Percentiles rank a stretch among this genome's conserved stretches.
Conservation (phyloP, 768 basidiomycete genomes). For the Hypsizygus marmoreus region DNA sequence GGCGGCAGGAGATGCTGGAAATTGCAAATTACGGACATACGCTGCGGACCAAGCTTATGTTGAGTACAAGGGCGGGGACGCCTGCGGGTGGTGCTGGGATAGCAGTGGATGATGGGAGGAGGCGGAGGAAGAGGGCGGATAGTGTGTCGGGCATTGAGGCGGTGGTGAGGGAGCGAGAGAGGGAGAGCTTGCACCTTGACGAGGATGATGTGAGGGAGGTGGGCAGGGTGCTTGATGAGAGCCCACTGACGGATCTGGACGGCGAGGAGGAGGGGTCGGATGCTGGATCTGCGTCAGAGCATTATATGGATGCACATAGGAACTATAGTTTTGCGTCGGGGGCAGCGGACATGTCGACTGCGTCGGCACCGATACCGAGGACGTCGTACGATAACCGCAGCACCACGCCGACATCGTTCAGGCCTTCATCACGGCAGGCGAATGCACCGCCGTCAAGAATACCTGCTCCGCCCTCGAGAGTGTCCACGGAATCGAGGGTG, state of each 20-base stretch:
- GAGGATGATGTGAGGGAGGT: conserved; percentile 48
- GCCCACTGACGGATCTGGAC: conserved; percentile 75
- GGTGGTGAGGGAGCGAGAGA: conserved; percentile 50
- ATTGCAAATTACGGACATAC: conserved; percentile 84
- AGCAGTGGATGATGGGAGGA: conserved; percentile 24
- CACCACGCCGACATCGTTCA: conserved; percentile 42
- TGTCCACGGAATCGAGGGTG: conserved; percentile 49
- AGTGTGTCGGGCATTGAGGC: conserved; percentile 59
- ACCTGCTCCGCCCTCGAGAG: conserved; percentile 41
- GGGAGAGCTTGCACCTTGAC: conserved; percentile 71
- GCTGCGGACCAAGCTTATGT: conserved; percentile 36
- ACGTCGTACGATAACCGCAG: conserved; percentile 35
- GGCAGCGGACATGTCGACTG: conserved; percentile 20
- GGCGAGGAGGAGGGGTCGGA: conserved; percentile 48
- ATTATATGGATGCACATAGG: conserved; percentile 23
- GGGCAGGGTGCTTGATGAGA: conserved; percentile 72
- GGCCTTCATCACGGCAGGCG: conserved; percentile 34
- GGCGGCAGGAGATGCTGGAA: conserved; percentile 81
- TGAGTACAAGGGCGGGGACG: conserved; percentile 20
- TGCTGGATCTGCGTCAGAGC: conserved; percentile 32
- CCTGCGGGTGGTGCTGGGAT: too few species aligned
- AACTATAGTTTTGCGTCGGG: conserved; percentile 27
- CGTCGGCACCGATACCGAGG: conserved; percentile 21
- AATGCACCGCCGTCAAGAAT: conserved; percentile 38
- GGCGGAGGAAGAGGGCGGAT: conserved; percentile 61